Percentiles rank a stretch among this genome's conserved stretches.
phyloP scores from a whole-genome alignment of 1,284 basidiomycete species.

The Cutaneotrichosporon sp. region DNA sequence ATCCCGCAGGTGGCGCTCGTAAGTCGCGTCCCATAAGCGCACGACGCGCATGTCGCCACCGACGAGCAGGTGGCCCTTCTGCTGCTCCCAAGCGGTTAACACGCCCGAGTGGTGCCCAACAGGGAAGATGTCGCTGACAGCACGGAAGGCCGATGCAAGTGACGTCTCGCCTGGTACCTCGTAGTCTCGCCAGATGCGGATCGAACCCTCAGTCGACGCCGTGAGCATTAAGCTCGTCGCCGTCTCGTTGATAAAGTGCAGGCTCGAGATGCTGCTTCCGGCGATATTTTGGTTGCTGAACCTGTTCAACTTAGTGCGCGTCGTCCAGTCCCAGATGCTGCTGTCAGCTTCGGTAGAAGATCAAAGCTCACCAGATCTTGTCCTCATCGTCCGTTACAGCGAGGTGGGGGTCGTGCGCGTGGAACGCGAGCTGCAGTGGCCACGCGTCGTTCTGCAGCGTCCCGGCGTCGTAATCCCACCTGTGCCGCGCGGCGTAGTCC shows the following conservation, averaged over 20 bases:
- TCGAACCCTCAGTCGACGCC: constrained; percentile 84
- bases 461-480: constrained; percentile 79
- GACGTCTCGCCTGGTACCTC: constrained; percentile 59
- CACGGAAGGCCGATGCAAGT: constrained; percentile 92
- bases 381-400: constrained; percentile 83
- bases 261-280: constrained; percentile 78
- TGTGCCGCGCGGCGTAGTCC: constrained; percentile 66
- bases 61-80: constrained; percentile 76
- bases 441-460: constrained; percentile 68
- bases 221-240: constrained; percentile 87
- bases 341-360: constrained; percentile 17
- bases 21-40: constrained; percentile 91
- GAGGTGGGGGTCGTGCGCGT: constrained; percentile 87
- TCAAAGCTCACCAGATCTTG: constrained; percentile 69
- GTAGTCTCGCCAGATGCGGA: constrained; percentile 90
- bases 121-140: constrained; percentile 72
- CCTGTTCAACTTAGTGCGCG: constrained; percentile 69
- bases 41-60: constrained; percentile 89
- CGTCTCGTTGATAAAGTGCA: constrained; percentile 96
- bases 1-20: constrained; percentile 72
- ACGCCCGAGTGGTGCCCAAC: constrained; percentile 69
- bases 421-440: constrained; percentile 80
- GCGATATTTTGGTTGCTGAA: constrained; percentile 87
- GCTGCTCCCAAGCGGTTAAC: constrained; percentile 92
- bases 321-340: constrained; percentile 94